A percentile compares a stretch with the other conserved stretches of the same genome.
Evolutionary conservation across 805 yeast genomes (phyloP).

Genomic region (Lachancea dasiensis): DNA sequence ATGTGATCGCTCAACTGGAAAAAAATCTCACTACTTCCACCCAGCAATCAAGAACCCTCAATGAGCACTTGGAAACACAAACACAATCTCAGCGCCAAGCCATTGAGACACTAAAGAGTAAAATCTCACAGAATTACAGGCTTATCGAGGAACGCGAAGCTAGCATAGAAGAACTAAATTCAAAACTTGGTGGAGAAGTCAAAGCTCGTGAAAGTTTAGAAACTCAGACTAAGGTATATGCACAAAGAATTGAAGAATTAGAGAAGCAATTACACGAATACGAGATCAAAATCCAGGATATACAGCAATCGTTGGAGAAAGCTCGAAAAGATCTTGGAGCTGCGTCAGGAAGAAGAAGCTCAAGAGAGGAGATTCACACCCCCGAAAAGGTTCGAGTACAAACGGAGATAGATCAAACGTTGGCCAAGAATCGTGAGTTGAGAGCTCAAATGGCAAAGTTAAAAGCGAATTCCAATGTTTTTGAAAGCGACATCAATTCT

Average conservation of each 20-base stretch:
- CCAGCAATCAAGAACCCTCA: constrained; percentile 6
- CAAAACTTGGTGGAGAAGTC: neutral
- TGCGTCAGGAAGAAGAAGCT: constrained; percentile 1
- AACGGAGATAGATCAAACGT: neutral
- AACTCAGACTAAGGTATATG: neutral
- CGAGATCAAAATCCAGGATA: constrained; percentile 1
- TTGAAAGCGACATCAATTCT: neutral
- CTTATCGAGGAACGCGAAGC: constrained; percentile 11
- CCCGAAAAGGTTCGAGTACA: constrained; percentile 10
- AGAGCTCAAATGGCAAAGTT: constrained; percentile 14
- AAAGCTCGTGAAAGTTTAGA: neutral
- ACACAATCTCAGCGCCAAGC: constrained; percentile 11
- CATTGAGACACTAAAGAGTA: constrained; percentile 12
- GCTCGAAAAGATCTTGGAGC: constrained; percentile 1
- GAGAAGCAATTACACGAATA: neutral
- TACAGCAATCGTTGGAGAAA: too few relatives aligned
- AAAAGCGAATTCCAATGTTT: constrained; percentile 7
- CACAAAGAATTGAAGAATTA: neutral
- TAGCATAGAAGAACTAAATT: constrained; percentile 10
- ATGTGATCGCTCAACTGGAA: constrained; percentile 9
- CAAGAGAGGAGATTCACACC: too few relatives aligned
- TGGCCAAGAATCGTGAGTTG: constrained; percentile 8
- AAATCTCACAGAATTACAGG: constrained; percentile 13
- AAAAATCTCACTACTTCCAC: constrained; percentile 3
- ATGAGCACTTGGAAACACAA: constrained; percentile 11